A percentile compares a stretch with the other conserved stretches of the same genome.
These are phyloP conservation scores for Diaporthe sp. DNA, from an alignment of 2,329 filamentous ascomycete species.

Conservation along the genomic window DNA sequence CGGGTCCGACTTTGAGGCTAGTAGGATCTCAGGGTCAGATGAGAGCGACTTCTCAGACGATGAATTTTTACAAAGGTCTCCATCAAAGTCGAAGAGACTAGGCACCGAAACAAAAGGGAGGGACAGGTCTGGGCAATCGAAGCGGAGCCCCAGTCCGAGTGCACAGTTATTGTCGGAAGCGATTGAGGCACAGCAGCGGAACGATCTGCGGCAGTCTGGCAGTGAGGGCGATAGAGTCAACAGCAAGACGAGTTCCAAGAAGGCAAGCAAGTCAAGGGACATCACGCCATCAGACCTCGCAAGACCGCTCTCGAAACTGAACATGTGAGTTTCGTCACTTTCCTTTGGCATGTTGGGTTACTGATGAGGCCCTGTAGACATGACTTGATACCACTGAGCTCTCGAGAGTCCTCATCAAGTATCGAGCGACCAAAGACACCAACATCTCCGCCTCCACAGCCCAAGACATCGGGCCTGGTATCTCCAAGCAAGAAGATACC, in stretches of 20 bases:
- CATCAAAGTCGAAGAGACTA: constrained; percentile 21
- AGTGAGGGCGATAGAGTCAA: neutral
- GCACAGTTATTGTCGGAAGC: constrained; percentile 40
- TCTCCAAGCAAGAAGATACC: constrained; percentile 53
- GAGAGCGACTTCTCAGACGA: constrained; percentile 17
- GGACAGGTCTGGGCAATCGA: neutral
- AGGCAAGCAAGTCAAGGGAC: neutral
- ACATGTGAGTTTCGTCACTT: constrained; percentile 20
- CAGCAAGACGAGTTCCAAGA: neutral
- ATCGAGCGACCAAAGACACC: constrained; percentile 36
- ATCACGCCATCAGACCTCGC: constrained; percentile 7
- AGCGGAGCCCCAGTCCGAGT: constrained; percentile 37
- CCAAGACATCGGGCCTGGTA: constrained; percentile 43
- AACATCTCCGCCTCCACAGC: constrained; percentile 28
- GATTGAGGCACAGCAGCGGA: constrained; percentile 30
- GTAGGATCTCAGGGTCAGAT: constrained; percentile 20
- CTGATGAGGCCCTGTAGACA: constrained; percentile 27
- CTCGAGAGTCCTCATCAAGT: neutral
- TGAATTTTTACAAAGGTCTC: neutral
- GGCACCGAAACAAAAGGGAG: neutral
- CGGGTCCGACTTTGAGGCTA: constrained; percentile 35
- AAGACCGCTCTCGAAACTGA: constrained; percentile 9
- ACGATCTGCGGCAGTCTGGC: neutral
- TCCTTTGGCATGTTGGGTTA: neutral
- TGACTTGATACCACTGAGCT: neutral